Evolutionary conservation across 129 eudicot species (phyloP).

Genomic region (Escallonia rubra): DNA sequence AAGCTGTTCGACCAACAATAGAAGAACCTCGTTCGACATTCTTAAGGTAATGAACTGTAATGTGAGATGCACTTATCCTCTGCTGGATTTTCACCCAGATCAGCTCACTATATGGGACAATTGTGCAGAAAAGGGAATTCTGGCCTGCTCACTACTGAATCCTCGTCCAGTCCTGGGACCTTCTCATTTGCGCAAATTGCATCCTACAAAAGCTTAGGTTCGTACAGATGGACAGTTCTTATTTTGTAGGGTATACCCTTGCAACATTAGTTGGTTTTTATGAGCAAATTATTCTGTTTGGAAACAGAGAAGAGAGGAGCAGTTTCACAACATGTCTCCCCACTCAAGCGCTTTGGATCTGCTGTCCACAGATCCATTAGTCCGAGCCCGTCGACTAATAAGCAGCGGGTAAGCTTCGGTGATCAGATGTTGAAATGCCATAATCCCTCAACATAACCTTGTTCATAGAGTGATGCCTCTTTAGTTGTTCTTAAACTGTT

Average conservation of each 20-base stretch:
- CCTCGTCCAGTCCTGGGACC: constrained; percentile 23
- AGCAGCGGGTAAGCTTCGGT: constrained; percentile 39
- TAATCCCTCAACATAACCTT: no score
- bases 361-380: constrained; percentile 31
- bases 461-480: neutral
- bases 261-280: neutral
- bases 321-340: constrained; percentile 54
- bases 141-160: constrained; percentile 16
- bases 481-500: no score
- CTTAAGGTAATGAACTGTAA: constrained; percentile 30
- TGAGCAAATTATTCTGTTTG: constrained; percentile 5
- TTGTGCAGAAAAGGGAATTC: constrained; percentile 31
- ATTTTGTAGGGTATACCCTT: neutral
- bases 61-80: constrained; percentile 7
- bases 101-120: neutral
- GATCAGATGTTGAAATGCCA: no score
- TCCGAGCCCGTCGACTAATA: constrained; percentile 28
- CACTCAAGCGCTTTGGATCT: constrained; percentile 58
- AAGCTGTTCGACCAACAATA: constrained; percentile 28
- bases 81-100: neutral
- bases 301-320: constrained; percentile 46
- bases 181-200: constrained; percentile 44
- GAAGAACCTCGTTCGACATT: constrained; percentile 17
- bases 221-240: constrained; percentile 12
- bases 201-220: constrained; percentile 47